phyloP scores from a whole-genome alignment of 257 asterid genomes.

The Cordia subcordata region DNA sequence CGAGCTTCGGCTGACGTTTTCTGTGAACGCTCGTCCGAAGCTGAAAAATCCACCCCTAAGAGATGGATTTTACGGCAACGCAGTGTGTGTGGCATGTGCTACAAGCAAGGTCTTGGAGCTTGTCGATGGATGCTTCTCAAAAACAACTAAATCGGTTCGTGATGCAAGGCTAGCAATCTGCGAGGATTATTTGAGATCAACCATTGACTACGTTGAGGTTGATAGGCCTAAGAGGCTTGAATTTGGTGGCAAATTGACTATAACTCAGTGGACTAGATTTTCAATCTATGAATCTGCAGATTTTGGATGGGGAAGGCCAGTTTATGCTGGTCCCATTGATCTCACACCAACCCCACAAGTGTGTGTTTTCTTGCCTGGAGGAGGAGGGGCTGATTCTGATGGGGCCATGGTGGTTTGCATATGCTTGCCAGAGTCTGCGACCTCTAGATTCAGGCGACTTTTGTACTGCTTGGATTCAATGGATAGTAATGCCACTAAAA shows the following conservation, averaged over 20 bases:
- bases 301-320: constrained; percentile 88
- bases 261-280: constrained; percentile 94
- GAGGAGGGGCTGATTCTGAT: constrained; percentile 32
- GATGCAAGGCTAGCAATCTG: constrained; percentile 52
- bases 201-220: constrained; percentile 59
- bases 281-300: constrained; percentile 68
- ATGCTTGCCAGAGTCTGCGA: constrained; percentile 82
- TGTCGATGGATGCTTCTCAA: constrained; percentile 23
- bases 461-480: constrained; percentile 14
- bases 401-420: constrained; percentile 78
- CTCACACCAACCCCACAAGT: constrained; percentile 87
- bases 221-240: constrained; percentile 76
- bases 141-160: constrained; percentile 39
- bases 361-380: constrained; percentile 70
- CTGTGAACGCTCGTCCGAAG: constrained; percentile 71
- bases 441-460: constrained; percentile 38
- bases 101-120: constrained; percentile 48
- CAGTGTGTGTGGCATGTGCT: constrained; percentile 73
- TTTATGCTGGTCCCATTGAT: constrained; percentile 86
- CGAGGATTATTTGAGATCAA: constrained; percentile 76
- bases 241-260: constrained; percentile 70
- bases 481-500: neutral
- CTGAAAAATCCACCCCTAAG: constrained; percentile 43
- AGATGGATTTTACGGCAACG: constrained; percentile 81
- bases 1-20: constrained; percentile 73